Evolutionary conservation across 306 rosid species (phyloP), one percentile per base, ranked within the genome.

Genomic region (Casuarina cunninghamiana): DNA sequence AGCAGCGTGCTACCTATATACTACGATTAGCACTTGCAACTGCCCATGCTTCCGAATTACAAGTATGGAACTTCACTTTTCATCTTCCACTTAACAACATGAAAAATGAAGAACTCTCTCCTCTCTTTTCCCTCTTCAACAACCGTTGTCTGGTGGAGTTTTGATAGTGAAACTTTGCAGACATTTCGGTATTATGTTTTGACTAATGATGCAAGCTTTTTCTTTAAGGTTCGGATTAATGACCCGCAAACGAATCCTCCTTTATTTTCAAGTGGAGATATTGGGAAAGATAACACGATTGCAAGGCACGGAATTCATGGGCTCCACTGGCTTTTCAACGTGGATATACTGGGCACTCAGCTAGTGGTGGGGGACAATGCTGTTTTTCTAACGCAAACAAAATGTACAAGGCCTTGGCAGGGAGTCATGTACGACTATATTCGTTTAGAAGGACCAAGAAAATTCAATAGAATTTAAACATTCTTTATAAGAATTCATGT

Each of bases 261-360:
- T 69, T 43, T 91, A 49, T 95, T 92, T 84, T 87, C 96, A 51
- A 95, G 96, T 79, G 98, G 97, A n/a, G 78, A 88, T 58, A 91
- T 95, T 61, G 98, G 98, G 77, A 91, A 63, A 68, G 98, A 95
- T 77, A 95, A 95, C 70, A 89, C 98, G 32, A 86, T 95, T 2
- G 98, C 98, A 2, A 89, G 98, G 69, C 98, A 95, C 73, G 98
- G 98, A 74, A 91, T 89, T 74, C 98, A 95, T 71, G 98, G 98
- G 6, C 93, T 95, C 32, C 82, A 92, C 54, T 86, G 97, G 97
- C 83, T 88, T 41, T 93, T 41, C 85, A 86, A 48, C 65, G 92
- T 87, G 16, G 84, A 77, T 17, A 68, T 95, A 72, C 21, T 73
- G 0, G 83, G 85, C 12, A 42, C 81, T 67, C 86, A 69, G 74